phyloP scores from a whole-genome alignment of 352 stramenopile genomes.

The Globisporangium sylvaticum region DNA sequence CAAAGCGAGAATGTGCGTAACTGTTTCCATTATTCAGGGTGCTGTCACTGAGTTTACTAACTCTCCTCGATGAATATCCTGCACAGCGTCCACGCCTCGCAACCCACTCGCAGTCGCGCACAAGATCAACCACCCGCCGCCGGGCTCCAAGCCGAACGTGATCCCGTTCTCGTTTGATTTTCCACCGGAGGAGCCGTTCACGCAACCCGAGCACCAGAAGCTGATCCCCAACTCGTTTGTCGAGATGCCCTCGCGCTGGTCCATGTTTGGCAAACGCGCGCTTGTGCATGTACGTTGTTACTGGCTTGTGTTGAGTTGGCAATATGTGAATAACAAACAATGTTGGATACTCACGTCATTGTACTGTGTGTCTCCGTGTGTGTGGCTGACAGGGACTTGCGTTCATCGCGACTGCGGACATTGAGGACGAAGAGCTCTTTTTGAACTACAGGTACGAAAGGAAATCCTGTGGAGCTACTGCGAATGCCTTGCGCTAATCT shows the following conservation, averaged over 20 bases:
- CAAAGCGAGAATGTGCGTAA: constrained; percentile 64
- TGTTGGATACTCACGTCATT: not conserved
- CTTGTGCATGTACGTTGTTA: constrained; percentile 64
- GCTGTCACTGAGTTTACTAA: not conserved
- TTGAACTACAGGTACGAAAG: constrained; percentile 60
- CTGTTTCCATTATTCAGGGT: not conserved
- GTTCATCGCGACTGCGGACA: constrained; percentile 76
- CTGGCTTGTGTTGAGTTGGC: not conserved
- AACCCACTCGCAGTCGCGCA: constrained; percentile 77
- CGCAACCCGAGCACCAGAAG: constrained; percentile 41
- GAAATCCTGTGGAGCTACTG: not conserved
- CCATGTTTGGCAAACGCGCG: constrained; percentile 83
- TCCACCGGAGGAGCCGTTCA: constrained; percentile 73
- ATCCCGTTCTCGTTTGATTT: constrained; percentile 84
- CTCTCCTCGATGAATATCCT: not conserved
- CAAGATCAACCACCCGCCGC: constrained; percentile 85
- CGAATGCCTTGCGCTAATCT: not conserved
- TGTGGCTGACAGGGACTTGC: constrained; percentile 46
- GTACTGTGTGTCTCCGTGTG: not conserved
- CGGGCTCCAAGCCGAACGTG: constrained; percentile 63
- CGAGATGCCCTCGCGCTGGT: constrained; percentile 66
- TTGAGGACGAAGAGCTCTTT: constrained; percentile 82
- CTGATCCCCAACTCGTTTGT: constrained; percentile 85
- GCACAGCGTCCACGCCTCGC: constrained; percentile 42
- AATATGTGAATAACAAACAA: not conserved